Evolutionary conservation across 768 basidiomycete species (phyloP).

Genomic region (Daedaleopsis sinensis): DNA sequence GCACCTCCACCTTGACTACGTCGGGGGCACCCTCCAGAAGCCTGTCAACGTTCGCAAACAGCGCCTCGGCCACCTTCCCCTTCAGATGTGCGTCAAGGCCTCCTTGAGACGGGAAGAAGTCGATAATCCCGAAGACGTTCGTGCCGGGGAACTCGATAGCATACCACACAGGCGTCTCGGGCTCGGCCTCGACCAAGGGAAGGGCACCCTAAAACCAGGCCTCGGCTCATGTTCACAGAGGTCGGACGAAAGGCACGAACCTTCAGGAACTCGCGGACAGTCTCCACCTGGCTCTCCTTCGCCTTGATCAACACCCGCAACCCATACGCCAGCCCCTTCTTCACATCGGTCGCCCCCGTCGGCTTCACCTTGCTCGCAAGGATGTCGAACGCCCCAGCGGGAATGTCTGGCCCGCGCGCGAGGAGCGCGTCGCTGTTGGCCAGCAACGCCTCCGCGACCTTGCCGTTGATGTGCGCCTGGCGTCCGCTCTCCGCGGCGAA

Average conservation of each 20-base stretch:
- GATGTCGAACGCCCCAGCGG: constrained; percentile 25
- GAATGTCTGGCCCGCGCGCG: constrained; percentile 32
- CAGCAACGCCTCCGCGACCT: constrained; percentile 39
- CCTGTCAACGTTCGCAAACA: constrained; percentile 37
- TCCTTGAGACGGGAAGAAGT: constrained; percentile 39
- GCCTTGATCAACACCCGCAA: constrained; percentile 39
- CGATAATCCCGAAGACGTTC: constrained; percentile 41
- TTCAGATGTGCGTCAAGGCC: constrained; percentile 37
- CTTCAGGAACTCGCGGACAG: constrained; percentile 39
- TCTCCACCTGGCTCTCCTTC: constrained; percentile 38
- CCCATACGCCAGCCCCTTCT: constrained; percentile 34
- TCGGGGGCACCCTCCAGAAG: constrained; percentile 35
- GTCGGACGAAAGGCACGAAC: constrained; percentile 27
- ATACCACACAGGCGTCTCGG: constrained; percentile 40
- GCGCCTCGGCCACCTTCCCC: constrained; percentile 39
- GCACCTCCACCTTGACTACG: constrained; percentile 36
- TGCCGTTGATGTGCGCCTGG: constrained; percentile 38
- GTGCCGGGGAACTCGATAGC: constrained; percentile 41
- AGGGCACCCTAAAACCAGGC: constrained; percentile 31
- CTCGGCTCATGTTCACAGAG: neutral
- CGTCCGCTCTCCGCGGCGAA: constrained; percentile 39
- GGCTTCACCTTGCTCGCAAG: constrained; percentile 37
- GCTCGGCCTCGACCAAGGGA: constrained; percentile 39
- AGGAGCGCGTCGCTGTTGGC: constrained; percentile 36
- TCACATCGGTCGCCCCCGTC: constrained; percentile 15